Conservation (phyloP, 2,329 filamentous ascomycete species). For the Paradendryphiella salina region DNA sequence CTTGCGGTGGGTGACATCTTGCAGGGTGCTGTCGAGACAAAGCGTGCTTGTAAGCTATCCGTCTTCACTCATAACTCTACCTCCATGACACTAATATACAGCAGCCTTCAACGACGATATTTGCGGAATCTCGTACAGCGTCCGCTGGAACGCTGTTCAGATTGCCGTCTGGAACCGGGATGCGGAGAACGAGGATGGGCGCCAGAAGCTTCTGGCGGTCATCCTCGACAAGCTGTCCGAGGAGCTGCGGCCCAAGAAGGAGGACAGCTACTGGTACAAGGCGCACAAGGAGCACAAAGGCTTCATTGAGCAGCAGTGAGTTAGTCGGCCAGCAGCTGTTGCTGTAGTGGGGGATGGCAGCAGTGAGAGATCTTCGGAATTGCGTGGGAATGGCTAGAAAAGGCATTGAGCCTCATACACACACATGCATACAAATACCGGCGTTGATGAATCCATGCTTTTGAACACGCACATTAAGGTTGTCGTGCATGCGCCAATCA, state of each 20-base stretch:
- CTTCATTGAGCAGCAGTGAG: slow-evolving; percentile 54
- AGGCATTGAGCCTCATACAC: neutral
- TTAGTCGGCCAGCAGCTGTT: neutral
- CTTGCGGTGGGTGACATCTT: slow-evolving; percentile 82
- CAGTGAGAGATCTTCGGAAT: neutral
- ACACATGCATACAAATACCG: slow-evolving; percentile 2
- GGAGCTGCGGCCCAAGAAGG: slow-evolving; percentile 70
- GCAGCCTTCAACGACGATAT: slow-evolving; percentile 70
- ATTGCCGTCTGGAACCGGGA: slow-evolving; percentile 95
- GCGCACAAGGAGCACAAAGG: slow-evolving; percentile 86
- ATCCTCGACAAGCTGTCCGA: slow-evolving; percentile 73
- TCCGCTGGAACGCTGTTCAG: slow-evolving; percentile 85
- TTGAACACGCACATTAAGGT: neutral
- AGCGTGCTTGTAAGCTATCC: slow-evolving; percentile 59
- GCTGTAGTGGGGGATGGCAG: neutral
- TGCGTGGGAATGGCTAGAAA: neutral
- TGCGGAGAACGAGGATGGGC: slow-evolving; percentile 74
- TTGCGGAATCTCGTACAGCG: slow-evolving; percentile 83
- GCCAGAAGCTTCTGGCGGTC: slow-evolving; percentile 72
- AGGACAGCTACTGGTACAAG: slow-evolving; percentile 75
- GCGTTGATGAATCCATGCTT: slow-evolving; percentile 9
- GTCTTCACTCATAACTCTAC: neutral
- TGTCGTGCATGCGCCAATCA: slow-evolving; percentile 20
- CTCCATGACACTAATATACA: neutral
- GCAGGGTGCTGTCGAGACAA: slow-evolving; percentile 68